Evolutionary conservation across 2,329 filamentous ascomycete genomes (phyloP), one percentile per base, ranked within the genome.

Genomic region (Annulohypoxylon truncatum): DNA sequence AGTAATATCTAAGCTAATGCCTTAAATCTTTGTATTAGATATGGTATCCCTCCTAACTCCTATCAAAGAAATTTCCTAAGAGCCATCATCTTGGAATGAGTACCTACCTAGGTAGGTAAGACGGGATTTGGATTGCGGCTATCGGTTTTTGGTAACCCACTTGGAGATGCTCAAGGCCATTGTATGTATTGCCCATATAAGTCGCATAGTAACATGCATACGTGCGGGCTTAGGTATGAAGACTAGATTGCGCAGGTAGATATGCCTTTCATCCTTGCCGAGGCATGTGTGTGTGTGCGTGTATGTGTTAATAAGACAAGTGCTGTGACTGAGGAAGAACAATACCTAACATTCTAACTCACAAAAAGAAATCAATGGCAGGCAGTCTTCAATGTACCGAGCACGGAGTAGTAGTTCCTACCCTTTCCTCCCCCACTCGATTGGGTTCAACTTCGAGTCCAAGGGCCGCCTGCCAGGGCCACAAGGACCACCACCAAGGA

Each of bases 311-410:
- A 51, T 29, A 50, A 31, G 15, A 22, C 20, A 31, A 31, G 29
- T 50, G 3, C 46, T 31, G 31, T 35, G 31, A 20, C 38, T 18
- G 8, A 42, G 18, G 18, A 20, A 28, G 26, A 15, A 20, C n/a
- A 2, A 20, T n/a, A n/a, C n/a, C n/a, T n/a, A n/a, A n/a, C n/a
- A n/a, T n/a, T n/a, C n/a, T n/a, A 40, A 13, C 15, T 18, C 35
- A 7, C n/a, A 3, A 9, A 40, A 40, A 40, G 10, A 42, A 22
- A 3, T 20, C 15, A 42, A 20, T 40, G 31, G 22, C 31, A 40
- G 38, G 18, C 38, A 8, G 38, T 42, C 38, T 20, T 42, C 10
- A 42, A 42, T 24, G 52, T 46, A 55, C 52, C 52, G 52, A 55
- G 52, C 18, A 24, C 52, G 52, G 52, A 55, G 52, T 33, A 20